Conservation (phyloP, 768 basidiomycete species). For the Serendipita sp. region DNA sequence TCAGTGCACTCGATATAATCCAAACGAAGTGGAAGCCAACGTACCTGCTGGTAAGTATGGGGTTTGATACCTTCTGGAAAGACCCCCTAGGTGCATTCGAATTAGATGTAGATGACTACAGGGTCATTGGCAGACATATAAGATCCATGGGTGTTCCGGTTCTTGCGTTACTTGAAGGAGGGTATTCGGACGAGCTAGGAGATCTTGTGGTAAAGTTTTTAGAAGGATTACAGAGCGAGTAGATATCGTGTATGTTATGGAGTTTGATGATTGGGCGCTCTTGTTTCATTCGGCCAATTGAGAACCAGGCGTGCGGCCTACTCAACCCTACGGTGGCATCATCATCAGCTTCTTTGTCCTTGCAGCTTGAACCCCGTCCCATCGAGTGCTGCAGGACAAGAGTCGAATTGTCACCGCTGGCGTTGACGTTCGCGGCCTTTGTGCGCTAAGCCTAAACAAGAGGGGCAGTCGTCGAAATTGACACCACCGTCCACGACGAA, state of each 20-base stretch:
- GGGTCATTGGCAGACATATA: not conserved
- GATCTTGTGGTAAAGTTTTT: not conserved
- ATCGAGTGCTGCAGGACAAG: too few species aligned
- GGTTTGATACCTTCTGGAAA: not conserved
- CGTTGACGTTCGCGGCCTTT: too few species aligned
- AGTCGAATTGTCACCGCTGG: too few species aligned
- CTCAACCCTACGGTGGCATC: too few species aligned
- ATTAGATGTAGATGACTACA: not conserved
- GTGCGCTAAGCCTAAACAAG: too few species aligned
- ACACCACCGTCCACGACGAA: too few species aligned
- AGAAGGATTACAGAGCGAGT: not conserved
- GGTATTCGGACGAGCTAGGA: not conserved
- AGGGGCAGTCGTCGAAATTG: too few species aligned
- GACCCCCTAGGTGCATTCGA: not conserved
- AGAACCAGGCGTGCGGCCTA: too few species aligned
- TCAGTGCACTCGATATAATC: slow-evolving; percentile 12
- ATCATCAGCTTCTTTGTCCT: too few species aligned
- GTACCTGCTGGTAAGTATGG: slow-evolving; percentile 19
- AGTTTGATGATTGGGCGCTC: not conserved
- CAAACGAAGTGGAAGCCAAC: slow-evolving; percentile 12
- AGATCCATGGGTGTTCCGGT: not conserved
- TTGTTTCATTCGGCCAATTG: not conserved
- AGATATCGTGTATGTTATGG: not conserved
- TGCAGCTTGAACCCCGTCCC: too few species aligned
- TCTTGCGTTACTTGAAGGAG: not conserved